These are phyloP conservation scores for Parachaetomium inaequale DNA, from an alignment of 495 filamentous ascomycete genomes.

Conservation along the genomic window DNA sequence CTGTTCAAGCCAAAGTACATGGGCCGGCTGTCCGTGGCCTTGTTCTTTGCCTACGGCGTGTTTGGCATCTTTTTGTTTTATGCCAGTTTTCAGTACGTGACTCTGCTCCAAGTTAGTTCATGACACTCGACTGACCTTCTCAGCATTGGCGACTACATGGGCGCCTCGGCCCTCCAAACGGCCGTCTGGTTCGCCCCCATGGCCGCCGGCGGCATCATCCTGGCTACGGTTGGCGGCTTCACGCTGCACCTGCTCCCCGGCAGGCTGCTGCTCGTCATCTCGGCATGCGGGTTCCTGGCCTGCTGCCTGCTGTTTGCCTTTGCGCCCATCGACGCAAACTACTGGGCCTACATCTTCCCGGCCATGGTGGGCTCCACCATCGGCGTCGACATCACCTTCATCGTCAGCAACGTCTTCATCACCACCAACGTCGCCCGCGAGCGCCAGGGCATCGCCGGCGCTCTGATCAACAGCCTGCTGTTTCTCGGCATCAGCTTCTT, in stretches of 20 bases:
- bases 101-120: background rate
- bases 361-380: constrained; percentile 78
- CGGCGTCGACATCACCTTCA: constrained; percentile 81
- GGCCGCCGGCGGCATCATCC: constrained; percentile 68
- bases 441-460: constrained; percentile 74
- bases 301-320: constrained; percentile 69
- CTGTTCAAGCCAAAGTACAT: constrained; percentile 73
- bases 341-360: constrained; percentile 68
- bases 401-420: constrained; percentile 80
- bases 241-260: constrained; percentile 73
- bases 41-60: constrained; percentile 73
- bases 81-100: constrained; percentile 68
- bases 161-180: constrained; percentile 61
- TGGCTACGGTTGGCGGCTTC: constrained; percentile 68
- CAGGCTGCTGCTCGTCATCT: constrained; percentile 64
- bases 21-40: constrained; percentile 59
- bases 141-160: constrained; percentile 65
- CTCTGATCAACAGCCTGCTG: constrained; percentile 51
- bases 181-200: constrained; percentile 79
- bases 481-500: constrained; percentile 83
- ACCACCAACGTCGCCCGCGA: constrained; percentile 66
- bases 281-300: constrained; percentile 60
- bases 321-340: constrained; percentile 56
- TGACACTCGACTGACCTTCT: background rate
- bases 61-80: constrained; percentile 78